phyloP scores from a whole-genome alignment of 2,329 filamentous ascomycete genomes.

The Lithohypha guttulata region DNA sequence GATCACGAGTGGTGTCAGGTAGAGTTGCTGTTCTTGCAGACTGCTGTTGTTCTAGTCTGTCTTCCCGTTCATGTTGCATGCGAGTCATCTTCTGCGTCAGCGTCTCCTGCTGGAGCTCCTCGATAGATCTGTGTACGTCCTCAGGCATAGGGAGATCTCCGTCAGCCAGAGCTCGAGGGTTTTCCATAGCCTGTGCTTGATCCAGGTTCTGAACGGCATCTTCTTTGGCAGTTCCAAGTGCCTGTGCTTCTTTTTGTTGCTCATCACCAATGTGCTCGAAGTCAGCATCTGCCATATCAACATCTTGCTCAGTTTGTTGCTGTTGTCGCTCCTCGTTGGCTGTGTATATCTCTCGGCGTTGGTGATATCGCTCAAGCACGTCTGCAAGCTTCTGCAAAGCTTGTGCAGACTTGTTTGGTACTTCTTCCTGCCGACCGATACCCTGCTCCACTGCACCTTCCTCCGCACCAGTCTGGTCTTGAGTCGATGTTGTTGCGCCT shows the following conservation, averaged over 20 bases:
- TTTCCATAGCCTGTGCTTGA: constrained; percentile 76
- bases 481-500: constrained; percentile 15
- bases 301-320: constrained; percentile 44
- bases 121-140: constrained; percentile 44
- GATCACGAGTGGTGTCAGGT: constrained; percentile 36
- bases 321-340: constrained; percentile 44
- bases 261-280: constrained; percentile 90
- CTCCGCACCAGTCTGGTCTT: constrained; percentile 18
- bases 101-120: constrained; percentile 29
- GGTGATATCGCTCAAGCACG: constrained; percentile 85
- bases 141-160: constrained; percentile 46
- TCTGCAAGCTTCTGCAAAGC: constrained; percentile 94
- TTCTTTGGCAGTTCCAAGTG: constrained; percentile 75
- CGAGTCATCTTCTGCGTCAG: constrained; percentile 28
- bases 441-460: constrained; percentile 18
- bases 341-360: constrained; percentile 70
- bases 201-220: constrained; percentile 80
- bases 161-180: constrained; percentile 19
- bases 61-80: constrained; percentile 26
- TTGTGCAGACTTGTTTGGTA: constrained; percentile 39
- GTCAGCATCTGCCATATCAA: constrained; percentile 68
- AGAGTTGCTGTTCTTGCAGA: too few species aligned
- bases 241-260: constrained; percentile 74
- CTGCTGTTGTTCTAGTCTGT: constrained; percentile 35
- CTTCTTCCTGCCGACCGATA: constrained; percentile 16